Conservation (phyloP, 2,329 filamentous ascomycete species). For the Nemania abortiva region DNA sequence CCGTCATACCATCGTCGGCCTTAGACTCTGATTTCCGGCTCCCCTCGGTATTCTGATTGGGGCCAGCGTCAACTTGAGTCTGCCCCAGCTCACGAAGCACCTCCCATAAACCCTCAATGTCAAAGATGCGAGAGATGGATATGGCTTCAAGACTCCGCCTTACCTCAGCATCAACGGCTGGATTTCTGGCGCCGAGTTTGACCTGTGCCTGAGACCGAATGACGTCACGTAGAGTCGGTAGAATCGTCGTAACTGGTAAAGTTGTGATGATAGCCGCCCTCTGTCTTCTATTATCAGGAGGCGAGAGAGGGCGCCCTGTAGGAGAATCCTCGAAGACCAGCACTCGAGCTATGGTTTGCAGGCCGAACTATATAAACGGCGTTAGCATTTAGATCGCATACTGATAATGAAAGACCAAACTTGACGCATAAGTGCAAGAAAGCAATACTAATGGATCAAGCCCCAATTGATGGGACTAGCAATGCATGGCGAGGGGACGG, state of each 20-base stretch:
- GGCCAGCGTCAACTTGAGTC: conserved; percentile 2
- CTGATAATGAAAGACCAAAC: too few species aligned
- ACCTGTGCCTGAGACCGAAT: conserved; percentile 54
- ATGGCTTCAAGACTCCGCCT: conserved; percentile 61
- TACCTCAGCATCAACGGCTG: conserved; percentile 44
- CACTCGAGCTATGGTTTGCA: conserved; percentile 61
- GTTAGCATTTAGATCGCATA: conserved; percentile 18
- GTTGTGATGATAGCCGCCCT: conserved; percentile 63
- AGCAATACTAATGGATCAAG: too few species aligned
- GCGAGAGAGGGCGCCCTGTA: not conserved
- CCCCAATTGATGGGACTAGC: too few species aligned
- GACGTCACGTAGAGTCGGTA: conserved; percentile 58
- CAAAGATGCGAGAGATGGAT: conserved; percentile 68
- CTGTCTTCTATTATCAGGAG: not conserved
- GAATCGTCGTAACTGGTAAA: conserved; percentile 56
- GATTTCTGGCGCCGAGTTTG: conserved; percentile 36
- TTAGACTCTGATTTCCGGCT: conserved; percentile 1
- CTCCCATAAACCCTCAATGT: conserved; percentile 69
- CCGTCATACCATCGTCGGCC: not conserved
- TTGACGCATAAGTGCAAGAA: too few species aligned
- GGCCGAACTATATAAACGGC: conserved; percentile 53
- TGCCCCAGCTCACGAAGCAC: conserved; percentile 65
- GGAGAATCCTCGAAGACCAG: conserved; percentile 49
- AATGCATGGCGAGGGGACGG: too few species aligned
- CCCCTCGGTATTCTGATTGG: conserved; percentile 1